Evolutionary conservation across 1,139 yeast species (phyloP).

Genomic region (Candida neerlandica): DNA sequence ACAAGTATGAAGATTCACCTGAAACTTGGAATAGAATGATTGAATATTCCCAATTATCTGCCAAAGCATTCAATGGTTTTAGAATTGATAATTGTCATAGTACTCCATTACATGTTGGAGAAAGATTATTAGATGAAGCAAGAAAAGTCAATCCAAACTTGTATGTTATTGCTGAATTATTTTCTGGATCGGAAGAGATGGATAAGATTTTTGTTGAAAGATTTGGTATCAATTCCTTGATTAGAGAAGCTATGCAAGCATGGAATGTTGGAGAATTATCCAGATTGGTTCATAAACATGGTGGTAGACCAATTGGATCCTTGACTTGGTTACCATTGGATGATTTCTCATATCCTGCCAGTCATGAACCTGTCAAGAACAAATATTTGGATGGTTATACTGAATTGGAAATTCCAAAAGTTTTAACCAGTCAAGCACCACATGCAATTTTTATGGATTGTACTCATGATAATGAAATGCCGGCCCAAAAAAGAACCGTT

Average conservation of each 20-base stretch:
- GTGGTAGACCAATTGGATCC: constrained; percentile 95
- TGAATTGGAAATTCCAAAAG: constrained; percentile 66
- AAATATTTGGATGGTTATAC: constrained; percentile 42
- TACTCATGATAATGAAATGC: constrained; percentile 93
- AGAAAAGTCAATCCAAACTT: constrained; percentile 81
- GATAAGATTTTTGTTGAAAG: constrained; percentile 90
- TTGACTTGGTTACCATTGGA: constrained; percentile 76
- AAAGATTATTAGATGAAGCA: constrained; percentile 83
- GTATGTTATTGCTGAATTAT: constrained; percentile 92
- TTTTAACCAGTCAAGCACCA: constrained; percentile 68
- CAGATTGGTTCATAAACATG: constrained; percentile 84
- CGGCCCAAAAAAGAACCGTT: constrained; percentile 84
- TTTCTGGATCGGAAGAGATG: constrained; percentile 89
- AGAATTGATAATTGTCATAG: constrained; percentile 96
- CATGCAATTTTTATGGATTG: constrained; percentile 98
- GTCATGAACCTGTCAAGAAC: constrained; percentile 34
- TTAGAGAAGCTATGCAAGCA: constrained; percentile 98
- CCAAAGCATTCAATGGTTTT: constrained; percentile 82
- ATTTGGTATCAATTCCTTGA: constrained; percentile 82
- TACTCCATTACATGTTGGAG: constrained; percentile 94
- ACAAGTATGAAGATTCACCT: constrained; percentile 78
- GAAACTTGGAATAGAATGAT: constrained; percentile 88
- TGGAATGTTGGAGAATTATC: constrained; percentile 88
- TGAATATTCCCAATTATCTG: constrained; percentile 71
- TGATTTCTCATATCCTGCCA: constrained; percentile 67